Evolutionary conservation across 73 alveolate genomes (phyloP).

Genomic region (Stentor coeruleus): DNA sequence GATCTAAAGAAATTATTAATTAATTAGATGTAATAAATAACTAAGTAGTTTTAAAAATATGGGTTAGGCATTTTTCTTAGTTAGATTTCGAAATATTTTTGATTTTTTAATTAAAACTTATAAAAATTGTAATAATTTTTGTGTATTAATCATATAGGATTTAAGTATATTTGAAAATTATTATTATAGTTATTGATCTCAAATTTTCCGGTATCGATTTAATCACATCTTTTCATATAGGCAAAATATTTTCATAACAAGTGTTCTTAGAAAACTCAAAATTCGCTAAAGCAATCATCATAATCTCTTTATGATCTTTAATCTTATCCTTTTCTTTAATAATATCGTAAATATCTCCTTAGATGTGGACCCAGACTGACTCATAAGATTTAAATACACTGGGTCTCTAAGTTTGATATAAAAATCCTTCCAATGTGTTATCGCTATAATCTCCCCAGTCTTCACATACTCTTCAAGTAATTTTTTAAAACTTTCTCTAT

Average conservation of each 20-base stretch:
- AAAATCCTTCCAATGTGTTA: constrained; percentile 65
- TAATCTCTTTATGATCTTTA: constrained; percentile 57
- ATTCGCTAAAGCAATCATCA: constrained; percentile 54
- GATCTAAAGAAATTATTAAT: no score
- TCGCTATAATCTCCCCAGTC: constrained; percentile 53
- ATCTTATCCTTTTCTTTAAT: constrained; percentile 55
- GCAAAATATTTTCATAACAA: constrained; percentile 49
- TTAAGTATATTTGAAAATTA: constrained; percentile 54
- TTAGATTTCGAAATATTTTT: no score
- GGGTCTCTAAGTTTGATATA: constrained; percentile 65
- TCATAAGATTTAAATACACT: constrained; percentile 56
- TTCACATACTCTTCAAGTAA: constrained; percentile 55
- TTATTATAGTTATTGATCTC: constrained; percentile 28
- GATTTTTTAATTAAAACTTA: no score
- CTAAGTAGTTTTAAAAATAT: no score
- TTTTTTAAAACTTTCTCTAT: constrained; percentile 75
- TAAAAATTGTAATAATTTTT: no score
- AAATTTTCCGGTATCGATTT: constrained; percentile 40
- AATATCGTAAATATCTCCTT: constrained; percentile 59
- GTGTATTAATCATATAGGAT: no score
- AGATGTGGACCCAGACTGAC: constrained; percentile 79
- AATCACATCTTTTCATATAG: constrained; percentile 38
- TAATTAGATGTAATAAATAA: no score
- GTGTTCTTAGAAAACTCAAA: constrained; percentile 47
- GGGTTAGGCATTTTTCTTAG: no score